These are phyloP conservation scores for Solidago caesia DNA, from an alignment of 129 eudicot genomes.

Conservation along the genomic window DNA sequence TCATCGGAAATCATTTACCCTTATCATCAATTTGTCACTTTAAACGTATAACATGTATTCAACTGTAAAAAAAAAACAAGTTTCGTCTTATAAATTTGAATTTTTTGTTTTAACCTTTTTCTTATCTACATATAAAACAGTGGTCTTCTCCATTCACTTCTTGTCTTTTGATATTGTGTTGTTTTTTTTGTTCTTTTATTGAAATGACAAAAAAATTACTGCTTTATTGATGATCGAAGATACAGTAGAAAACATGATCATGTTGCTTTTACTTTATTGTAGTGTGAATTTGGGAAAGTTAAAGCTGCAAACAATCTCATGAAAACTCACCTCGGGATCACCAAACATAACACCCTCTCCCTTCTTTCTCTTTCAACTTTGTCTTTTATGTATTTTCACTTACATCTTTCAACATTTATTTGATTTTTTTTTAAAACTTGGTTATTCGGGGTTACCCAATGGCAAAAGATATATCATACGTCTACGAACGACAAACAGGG, in stretches of 20 bases:
- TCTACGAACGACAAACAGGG: no score
- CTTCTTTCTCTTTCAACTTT: conserved; percentile 2
- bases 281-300: conserved; percentile 36
- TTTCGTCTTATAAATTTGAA: no score
- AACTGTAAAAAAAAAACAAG: no score
- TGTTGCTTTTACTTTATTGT: conserved; percentile 24
- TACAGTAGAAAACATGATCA: background rate
- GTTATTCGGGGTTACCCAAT: no score
- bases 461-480: no score
- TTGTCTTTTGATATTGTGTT: background rate
- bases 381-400: conserved; percentile 10
- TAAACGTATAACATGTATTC: no score
- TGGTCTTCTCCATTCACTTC: background rate
- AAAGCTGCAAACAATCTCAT: conserved; percentile 33
- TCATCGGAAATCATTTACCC: no score
- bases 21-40: no score
- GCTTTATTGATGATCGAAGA: conserved; percentile 10
- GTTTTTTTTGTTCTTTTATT: background rate
- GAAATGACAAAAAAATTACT: background rate
- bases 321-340: conserved; percentile 39
- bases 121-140: no score
- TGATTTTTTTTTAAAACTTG: no score
- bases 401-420: conserved; percentile 2
- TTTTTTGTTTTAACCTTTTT: no score
- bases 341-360: conserved; percentile 11